Conservation (phyloP, 768 basidiomycete genomes). For the Chiua virens region DNA sequence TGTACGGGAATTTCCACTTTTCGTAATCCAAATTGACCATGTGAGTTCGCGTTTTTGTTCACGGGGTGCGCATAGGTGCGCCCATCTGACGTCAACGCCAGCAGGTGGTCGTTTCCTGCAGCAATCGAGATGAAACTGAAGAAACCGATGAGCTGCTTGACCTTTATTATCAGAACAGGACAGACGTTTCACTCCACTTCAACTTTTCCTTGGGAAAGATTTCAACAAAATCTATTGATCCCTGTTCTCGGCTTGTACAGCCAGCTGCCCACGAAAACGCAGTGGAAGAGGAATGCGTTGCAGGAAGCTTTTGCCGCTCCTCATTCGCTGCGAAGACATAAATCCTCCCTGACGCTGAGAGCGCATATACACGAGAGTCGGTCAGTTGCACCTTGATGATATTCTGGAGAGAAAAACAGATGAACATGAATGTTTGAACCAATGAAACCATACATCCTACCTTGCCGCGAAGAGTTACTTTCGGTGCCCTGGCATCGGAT, state of each 20-base stretch:
- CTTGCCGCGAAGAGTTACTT: slow-evolving; percentile 62
- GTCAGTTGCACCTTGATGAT: slow-evolving; percentile 65
- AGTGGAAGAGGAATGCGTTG: slow-evolving; percentile 42
- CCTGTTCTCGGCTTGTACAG: slow-evolving; percentile 54
- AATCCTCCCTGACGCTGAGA: slow-evolving; percentile 74
- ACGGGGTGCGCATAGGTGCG: slow-evolving; percentile 80
- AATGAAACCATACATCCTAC: slow-evolving; percentile 33
- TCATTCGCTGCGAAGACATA: slow-evolving; percentile 63
- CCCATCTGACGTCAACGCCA: slow-evolving; percentile 70
- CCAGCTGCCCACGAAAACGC: slow-evolving; percentile 61
- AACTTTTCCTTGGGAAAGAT: slow-evolving; percentile 58
- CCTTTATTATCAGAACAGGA: neutral
- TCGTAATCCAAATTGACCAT: slow-evolving; percentile 82
- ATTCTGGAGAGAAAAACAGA: slow-evolving; percentile 45
- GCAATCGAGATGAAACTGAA: slow-evolving; percentile 71
- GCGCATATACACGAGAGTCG: slow-evolving; percentile 65
- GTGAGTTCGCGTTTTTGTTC: slow-evolving; percentile 69
- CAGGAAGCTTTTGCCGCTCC: slow-evolving; percentile 44
- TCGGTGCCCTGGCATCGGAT: slow-evolving; percentile 38
- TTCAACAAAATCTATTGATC: slow-evolving; percentile 56
- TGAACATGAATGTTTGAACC: neutral
- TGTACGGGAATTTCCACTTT: slow-evolving; percentile 51
- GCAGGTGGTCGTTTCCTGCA: slow-evolving; percentile 68
- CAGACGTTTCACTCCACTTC: slow-evolving; percentile 66
- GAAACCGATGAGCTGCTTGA: slow-evolving; percentile 7